Conservation (phyloP, 2,329 filamentous ascomycete genomes). For the Venturia aucupariae region DNA sequence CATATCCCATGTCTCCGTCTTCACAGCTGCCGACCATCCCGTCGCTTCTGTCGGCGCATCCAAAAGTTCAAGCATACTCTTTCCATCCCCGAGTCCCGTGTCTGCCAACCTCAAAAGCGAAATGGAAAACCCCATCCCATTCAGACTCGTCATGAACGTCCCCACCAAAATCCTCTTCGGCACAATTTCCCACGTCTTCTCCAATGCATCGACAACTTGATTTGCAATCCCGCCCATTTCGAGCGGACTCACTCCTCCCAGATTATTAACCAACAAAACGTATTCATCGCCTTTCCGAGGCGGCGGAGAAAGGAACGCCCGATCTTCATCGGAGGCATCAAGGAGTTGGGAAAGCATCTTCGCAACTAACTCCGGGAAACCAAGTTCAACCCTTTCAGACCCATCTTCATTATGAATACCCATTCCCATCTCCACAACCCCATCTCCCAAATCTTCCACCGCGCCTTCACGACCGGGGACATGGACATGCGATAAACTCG, state of each 20-base stretch:
- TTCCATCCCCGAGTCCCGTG: constrained; percentile 47
- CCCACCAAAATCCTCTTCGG: constrained; percentile 54
- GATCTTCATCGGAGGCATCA: constrained; percentile 53
- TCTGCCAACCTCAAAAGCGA: constrained; percentile 55
- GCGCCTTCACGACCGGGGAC: constrained; percentile 66
- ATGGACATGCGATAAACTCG: constrained; percentile 83
- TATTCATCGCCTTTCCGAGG: constrained; percentile 53
- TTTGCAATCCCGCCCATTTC: constrained; percentile 64
- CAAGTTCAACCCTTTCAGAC: constrained; percentile 32
- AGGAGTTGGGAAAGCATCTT: constrained; percentile 59
- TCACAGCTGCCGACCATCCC: constrained; percentile 56
- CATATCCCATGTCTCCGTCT: constrained; percentile 48
- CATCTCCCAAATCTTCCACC: constrained; percentile 43
- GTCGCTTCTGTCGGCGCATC: constrained; percentile 59
- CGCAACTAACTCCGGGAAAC: constrained; percentile 37
- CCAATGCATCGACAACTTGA: constrained; percentile 55
- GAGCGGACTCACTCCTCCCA: constrained; percentile 62
- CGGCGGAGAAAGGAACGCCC: constrained; percentile 51
- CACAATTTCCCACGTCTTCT: constrained; percentile 48
- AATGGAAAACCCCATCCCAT: constrained; percentile 62
- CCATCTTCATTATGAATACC: constrained; percentile 35
- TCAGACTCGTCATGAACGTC: constrained; percentile 64
- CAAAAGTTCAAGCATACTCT: constrained; percentile 56
- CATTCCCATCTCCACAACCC: constrained; percentile 61
- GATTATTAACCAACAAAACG: constrained; percentile 65